phyloP scores from a whole-genome alignment of 805 yeast species.

The Soucietia sequanensis region DNA sequence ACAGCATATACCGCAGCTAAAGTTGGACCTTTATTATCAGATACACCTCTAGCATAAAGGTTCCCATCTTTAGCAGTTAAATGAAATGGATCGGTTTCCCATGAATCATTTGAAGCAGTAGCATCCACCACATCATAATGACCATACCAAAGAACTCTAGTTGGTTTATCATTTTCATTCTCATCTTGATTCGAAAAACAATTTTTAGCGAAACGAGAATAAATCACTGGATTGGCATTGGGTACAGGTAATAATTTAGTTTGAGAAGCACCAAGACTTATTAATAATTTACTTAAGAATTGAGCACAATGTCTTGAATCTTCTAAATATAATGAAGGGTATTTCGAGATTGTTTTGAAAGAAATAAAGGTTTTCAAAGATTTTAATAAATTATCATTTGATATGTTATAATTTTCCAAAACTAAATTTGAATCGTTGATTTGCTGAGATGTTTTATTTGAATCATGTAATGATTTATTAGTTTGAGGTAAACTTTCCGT shows the following conservation, averaged over 20 bases:
- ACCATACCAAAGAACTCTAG: conserved; percentile 80
- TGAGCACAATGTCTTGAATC: conserved; percentile 88
- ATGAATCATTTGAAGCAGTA: conserved; percentile 49
- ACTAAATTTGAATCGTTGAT: background rate
- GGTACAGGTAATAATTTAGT: conserved; percentile 70
- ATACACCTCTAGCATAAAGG: conserved; percentile 86
- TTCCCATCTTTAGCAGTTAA: conserved; percentile 80
- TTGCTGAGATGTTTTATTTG: background rate
- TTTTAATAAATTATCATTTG: conserved; percentile 62
- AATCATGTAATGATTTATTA: no score
- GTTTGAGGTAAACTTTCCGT: background rate
- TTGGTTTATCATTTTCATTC: conserved; percentile 1
- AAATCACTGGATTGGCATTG: conserved; percentile 83
- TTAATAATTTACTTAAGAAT: conserved; percentile 59
- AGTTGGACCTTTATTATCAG: conserved; percentile 94
- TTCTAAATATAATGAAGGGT: conserved; percentile 63
- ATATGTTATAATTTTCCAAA: conserved; percentile 16
- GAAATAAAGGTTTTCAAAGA: conserved; percentile 62
- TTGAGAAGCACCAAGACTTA: conserved; percentile 65
- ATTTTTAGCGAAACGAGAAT: conserved; percentile 64
- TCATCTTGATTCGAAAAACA: no score
- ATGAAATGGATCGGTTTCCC: conserved; percentile 80
- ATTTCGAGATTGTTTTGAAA: conserved; percentile 75
- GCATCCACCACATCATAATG: conserved; percentile 95
- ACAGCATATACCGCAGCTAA: conserved; percentile 86